phyloP scores from a whole-genome alignment of 495 filamentous ascomycete species.

The Penicillium desertorum region DNA sequence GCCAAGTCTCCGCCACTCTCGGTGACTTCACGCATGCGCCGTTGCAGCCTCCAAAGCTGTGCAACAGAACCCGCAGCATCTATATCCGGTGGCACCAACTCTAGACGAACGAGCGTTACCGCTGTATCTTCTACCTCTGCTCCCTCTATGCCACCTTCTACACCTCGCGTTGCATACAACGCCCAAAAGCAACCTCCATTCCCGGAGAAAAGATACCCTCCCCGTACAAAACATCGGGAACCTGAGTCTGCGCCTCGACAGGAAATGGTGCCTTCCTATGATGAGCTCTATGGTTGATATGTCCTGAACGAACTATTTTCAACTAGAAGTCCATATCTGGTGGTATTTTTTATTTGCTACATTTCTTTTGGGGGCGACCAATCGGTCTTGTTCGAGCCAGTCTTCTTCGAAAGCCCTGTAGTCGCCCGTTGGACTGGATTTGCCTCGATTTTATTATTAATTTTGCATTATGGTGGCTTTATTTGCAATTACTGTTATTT shows the following conservation, averaged over 20 bases:
- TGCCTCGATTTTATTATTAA: background rate
- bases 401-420: background rate
- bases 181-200: background rate
- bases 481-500: background rate
- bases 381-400: background rate
- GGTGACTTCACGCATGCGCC: conserved; percentile 48
- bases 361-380: conserved; percentile 5
- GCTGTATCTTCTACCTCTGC: conserved; percentile 33
- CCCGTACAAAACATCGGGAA: conserved; percentile 26
- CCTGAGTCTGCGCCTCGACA: conserved; percentile 22
- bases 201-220: conserved; percentile 28
- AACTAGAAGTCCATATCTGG: conserved; percentile 7
- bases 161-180: conserved; percentile 27
- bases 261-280: conserved; percentile 46
- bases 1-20: conserved; percentile 45
- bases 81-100: conserved; percentile 33
- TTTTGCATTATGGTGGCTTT: conserved; percentile 8
- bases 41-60: conserved; percentile 38
- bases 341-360: conserved; percentile 4
- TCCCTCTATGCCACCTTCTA: conserved; percentile 32
- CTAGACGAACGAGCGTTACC: conserved; percentile 42
- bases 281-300: conserved; percentile 45
- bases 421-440: background rate
- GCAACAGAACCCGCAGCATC: conserved; percentile 30
- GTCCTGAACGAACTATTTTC: background rate